Evolutionary conservation across 2,329 filamentous ascomycete species (phyloP).

Genomic region (Nemania diffusa): DNA sequence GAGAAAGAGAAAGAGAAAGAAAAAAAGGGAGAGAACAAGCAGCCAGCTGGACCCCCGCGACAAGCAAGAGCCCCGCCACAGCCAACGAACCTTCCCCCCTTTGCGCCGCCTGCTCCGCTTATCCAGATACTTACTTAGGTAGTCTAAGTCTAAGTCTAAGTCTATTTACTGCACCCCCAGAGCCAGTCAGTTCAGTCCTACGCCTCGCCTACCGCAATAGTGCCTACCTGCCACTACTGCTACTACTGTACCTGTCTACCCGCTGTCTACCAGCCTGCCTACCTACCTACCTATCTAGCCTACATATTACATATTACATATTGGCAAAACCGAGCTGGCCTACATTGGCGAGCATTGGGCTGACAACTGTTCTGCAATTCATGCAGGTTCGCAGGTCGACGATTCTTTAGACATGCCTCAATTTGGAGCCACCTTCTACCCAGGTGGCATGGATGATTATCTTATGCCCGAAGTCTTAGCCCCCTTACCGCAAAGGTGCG

Average conservation of each 20-base stretch:
- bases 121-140: too few species aligned
- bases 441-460: constrained; percentile 68
- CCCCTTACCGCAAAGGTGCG: constrained; percentile 67
- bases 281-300: background rate
- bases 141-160: too few species aligned
- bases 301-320: constrained; percentile 1
- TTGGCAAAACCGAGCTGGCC: constrained; percentile 23
- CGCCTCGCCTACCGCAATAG: constrained; percentile 10
- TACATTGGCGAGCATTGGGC: constrained; percentile 42
- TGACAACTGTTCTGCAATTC: constrained; percentile 45
- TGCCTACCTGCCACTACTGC: constrained; percentile 8
- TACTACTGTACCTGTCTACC: too few species aligned
- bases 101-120: constrained; percentile 5
- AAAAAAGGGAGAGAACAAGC: constrained; percentile 7
- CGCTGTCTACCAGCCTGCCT: background rate
- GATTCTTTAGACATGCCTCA: constrained; percentile 56
- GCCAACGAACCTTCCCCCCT: constrained; percentile 20
- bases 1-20: background rate
- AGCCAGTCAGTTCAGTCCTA: constrained; percentile 24
- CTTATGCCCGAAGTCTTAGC: constrained; percentile 70
- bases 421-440: constrained; percentile 68
- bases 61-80: constrained; percentile 29
- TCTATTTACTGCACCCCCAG: constrained; percentile 24
- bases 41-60: constrained; percentile 9
- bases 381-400: constrained; percentile 48